These are phyloP conservation scores for Fusarium longipes DNA, from an alignment of 2,329 filamentous ascomycete species.

Conservation along the genomic window DNA sequence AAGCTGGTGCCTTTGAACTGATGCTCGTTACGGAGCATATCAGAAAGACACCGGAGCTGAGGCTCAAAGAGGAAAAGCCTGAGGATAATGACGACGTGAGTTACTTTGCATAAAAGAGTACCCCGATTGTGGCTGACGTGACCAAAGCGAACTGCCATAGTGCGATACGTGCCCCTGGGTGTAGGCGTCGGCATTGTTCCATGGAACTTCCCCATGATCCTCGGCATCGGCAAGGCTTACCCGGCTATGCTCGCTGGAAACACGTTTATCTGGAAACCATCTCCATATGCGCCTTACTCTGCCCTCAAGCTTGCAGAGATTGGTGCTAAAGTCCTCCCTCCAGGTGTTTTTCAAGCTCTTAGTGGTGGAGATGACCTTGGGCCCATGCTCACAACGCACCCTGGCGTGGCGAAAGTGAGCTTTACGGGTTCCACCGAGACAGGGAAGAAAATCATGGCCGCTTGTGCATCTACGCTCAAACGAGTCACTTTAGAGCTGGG, in stretches of 20 bases:
- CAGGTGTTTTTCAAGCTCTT: conserved; percentile 70
- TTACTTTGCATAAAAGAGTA: conserved; percentile 36
- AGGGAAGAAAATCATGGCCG: conserved; percentile 58
- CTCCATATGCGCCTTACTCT: conserved; percentile 67
- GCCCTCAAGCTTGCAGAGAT: conserved; percentile 70
- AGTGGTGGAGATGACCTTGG: conserved; percentile 71
- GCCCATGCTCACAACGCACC: conserved; percentile 66
- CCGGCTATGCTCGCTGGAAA: conserved; percentile 69
- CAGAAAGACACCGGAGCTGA: not conserved
- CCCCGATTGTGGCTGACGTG: conserved; percentile 42
- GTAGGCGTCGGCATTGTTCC: conserved; percentile 39
- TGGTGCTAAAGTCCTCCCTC: conserved; percentile 66
- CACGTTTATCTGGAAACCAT: conserved; percentile 66
- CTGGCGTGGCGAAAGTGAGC: conserved; percentile 68
- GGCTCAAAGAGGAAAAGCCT: conserved; percentile 29
- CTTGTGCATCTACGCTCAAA: conserved; percentile 61
- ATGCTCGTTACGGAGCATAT: conserved; percentile 6
- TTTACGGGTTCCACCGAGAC: conserved; percentile 73
- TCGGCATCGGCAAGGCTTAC: conserved; percentile 59
- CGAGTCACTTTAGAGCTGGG: conserved; percentile 68
- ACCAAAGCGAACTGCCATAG: not conserved
- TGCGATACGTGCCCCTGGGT: conserved; percentile 18
- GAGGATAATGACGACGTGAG: conserved; percentile 32
- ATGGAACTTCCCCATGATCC: conserved; percentile 41
- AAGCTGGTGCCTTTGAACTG: conserved; percentile 14